Evolutionary conservation across 345 rosid species (phyloP).

Genomic region (Sonneratia caseolaris): DNA sequence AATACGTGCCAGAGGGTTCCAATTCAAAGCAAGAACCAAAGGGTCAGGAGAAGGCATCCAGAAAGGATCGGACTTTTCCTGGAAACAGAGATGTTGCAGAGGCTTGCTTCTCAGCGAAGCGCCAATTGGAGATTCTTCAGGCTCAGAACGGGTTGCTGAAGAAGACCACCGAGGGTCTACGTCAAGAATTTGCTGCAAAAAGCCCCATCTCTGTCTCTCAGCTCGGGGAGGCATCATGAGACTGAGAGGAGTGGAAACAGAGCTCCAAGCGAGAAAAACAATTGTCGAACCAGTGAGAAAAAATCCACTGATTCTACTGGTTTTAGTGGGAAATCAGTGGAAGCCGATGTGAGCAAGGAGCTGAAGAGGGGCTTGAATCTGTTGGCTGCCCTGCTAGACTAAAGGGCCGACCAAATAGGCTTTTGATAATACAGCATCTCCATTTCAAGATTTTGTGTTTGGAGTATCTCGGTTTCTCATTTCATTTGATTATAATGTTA

Average conservation of each 20-base stretch:
- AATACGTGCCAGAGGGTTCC: constrained; percentile 38
- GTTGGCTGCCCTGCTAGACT: neutral
- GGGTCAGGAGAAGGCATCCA: neutral
- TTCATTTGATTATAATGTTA: neutral
- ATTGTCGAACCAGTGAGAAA: constrained; percentile 42
- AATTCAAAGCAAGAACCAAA: constrained; percentile 19
- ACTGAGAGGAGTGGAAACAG: constrained; percentile 31
- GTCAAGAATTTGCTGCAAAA: constrained; percentile 31
- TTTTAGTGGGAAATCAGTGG: constrained; percentile 18
- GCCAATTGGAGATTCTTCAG: constrained; percentile 56
- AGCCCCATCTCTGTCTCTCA: constrained; percentile 21
- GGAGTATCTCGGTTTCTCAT: neutral
- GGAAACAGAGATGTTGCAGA: constrained; percentile 34
- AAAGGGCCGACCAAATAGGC: neutral
- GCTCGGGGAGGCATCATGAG: constrained; percentile 32
- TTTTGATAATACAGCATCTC: neutral
- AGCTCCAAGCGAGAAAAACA: constrained; percentile 14
- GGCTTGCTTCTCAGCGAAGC: constrained; percentile 38
- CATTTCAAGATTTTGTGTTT: neutral
- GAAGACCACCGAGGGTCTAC: constrained; percentile 65
- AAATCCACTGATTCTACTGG: constrained; percentile 15
- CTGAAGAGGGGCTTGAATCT: constrained; percentile 38
- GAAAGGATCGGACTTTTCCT: constrained; percentile 8
- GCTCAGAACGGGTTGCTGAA: constrained; percentile 50
- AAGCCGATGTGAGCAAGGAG: constrained; percentile 52